A percentile compares a stretch with the other conserved stretches of the same genome.
Conservation (phyloP, 73 alveolate species). For the Stentor roeselii region DNA sequence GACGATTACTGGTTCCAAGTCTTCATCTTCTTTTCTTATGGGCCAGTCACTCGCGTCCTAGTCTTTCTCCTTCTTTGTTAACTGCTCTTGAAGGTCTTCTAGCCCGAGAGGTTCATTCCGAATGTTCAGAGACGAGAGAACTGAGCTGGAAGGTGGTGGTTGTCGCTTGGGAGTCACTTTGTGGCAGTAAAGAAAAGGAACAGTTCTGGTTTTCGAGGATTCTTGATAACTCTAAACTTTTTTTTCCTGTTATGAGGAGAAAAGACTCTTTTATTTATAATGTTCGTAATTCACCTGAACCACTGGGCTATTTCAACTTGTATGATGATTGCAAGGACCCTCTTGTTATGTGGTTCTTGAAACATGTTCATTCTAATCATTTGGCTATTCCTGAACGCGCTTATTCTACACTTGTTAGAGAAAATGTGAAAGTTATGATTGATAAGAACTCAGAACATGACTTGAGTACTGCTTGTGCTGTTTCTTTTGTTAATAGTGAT, state of each 20-base stretch:
- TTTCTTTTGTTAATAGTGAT: conserved; percentile 2
- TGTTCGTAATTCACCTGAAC: background rate
- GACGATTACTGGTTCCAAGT: background rate
- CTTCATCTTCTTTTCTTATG: background rate
- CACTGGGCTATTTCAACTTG: background rate
- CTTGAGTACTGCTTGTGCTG: background rate
- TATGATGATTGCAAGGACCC: conserved; percentile 11
- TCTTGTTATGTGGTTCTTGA: conserved; percentile 3
- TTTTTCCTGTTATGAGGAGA: background rate
- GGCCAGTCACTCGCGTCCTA: background rate
- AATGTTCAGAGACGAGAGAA: background rate
- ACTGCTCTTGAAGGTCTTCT: background rate
- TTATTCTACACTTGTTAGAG: background rate
- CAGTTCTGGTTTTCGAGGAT: background rate
- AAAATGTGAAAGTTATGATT: background rate
- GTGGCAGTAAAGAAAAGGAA: conserved; percentile 1
- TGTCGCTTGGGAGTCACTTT: conserved; percentile 6
- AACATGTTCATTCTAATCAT: background rate
- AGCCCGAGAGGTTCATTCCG: background rate
- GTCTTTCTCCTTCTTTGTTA: background rate
- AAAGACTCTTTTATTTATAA: conserved; percentile 19
- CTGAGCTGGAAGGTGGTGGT: background rate
- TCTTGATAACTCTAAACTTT: background rate
- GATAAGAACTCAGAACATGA: background rate
- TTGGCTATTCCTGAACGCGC: background rate